Evolutionary conservation across 2,329 filamentous ascomycete genomes (phyloP), one percentile per base, ranked within the genome.

Genomic region (Domatiomyces globalis): DNA sequence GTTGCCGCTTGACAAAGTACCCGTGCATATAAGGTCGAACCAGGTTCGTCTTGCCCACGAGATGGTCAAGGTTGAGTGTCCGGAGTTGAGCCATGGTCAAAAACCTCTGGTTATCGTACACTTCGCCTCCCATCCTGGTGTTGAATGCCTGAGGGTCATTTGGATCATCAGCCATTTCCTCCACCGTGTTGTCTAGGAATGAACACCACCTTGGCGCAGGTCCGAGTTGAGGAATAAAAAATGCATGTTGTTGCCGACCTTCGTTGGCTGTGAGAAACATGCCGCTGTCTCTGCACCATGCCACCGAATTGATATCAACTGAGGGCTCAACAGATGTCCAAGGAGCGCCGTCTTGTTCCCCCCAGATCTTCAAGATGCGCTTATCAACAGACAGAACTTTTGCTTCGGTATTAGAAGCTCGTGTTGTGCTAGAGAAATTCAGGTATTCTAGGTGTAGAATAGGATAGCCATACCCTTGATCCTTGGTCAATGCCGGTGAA

Each of bases 21-120:
- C 92, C 94, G 66, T 98, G 92, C 94, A 98, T 98, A 65, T 98
- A 98, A 44, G 92, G 92, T 45, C 90, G 79, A 43, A 98, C 73
- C 18, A 96, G 72, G 63, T 86, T 92, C 25, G 88, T 94, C 61
- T 87, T 89, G 58, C 90, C 90, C 52, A 98, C 78, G 46, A 98
- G 75, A 65, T 96, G 90, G 49, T 86, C 83, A 63, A 98, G 69
- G 65, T 87, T 94, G 58, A 98, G 78, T 36, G 83, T 80, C 61
- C 85, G 85, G 49, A 98, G 75, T 66, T 98, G 89, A 44, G 86
- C 81, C 55, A 87, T 68, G 1, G 90, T 95, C 64, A 98, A 74
- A 78, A 98, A 98, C 70, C 96, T 98, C 79, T 90, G 96, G 69
- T 98, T 96, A 70, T 98, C 92, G 73, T 98, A 98, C 8, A 92